These are phyloP conservation scores for Leccinum subgranulosum DNA, from an alignment of 768 basidiomycete species.

Conservation along the genomic window DNA sequence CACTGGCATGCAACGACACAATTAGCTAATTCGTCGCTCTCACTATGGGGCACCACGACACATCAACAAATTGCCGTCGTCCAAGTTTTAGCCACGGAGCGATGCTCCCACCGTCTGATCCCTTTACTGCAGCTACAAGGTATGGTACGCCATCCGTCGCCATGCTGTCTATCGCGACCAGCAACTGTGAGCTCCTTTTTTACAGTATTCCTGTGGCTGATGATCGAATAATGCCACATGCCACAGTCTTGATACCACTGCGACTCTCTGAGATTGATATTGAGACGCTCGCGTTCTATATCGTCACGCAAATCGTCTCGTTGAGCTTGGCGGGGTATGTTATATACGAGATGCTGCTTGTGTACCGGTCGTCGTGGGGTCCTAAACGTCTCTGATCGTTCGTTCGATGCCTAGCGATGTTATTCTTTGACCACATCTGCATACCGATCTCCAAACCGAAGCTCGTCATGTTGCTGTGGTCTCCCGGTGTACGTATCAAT, in stretches of 20 bases:
- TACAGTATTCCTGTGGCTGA: neutral
- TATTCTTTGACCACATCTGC: conserved; percentile 20
- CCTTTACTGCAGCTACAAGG: conserved; percentile 19
- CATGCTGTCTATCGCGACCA: conserved; percentile 16
- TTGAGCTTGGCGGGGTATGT: conserved; percentile 24
- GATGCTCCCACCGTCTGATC: neutral
- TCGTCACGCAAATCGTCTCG: conserved; percentile 28
- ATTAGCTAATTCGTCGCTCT: no score
- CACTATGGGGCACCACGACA: no score
- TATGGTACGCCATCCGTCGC: conserved; percentile 4
- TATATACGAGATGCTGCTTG: conserved; percentile 27
- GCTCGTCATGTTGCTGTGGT: conserved; percentile 25
- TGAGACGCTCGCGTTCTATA: conserved; percentile 28
- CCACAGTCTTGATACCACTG: conserved; percentile 34
- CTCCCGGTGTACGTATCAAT: conserved; percentile 22
- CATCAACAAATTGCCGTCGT: no score
- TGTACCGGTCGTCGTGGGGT: conserved; percentile 1
- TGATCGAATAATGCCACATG: neutral
- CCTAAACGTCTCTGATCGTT: neutral
- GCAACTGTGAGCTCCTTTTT: conserved; percentile 31
- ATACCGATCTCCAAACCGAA: conserved; percentile 17
- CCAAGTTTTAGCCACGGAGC: neutral
- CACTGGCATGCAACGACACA: no score
- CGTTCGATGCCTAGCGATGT: conserved; percentile 7
- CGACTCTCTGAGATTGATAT: conserved; percentile 28